Percentiles rank a stretch among this genome's conserved stretches.
Evolutionary conservation across 2,329 filamentous ascomycete species (phyloP).

Genomic region (Setomelanomma holmii): DNA sequence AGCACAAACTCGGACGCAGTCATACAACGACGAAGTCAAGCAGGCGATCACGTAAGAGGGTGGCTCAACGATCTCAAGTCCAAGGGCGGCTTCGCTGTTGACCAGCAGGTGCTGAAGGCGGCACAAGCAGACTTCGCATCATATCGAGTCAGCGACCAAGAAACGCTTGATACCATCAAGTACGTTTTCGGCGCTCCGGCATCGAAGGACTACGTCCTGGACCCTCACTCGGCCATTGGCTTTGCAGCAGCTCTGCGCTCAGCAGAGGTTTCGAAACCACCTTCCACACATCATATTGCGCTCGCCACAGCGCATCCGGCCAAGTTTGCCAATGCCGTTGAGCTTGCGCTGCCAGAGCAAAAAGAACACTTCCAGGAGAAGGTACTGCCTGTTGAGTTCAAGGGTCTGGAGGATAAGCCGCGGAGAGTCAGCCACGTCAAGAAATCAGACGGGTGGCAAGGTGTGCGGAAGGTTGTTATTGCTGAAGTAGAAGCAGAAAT

Average conservation of each 20-base stretch:
- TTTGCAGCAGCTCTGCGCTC: constrained; percentile 78
- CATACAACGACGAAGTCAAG: constrained; percentile 56
- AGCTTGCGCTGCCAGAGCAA: constrained; percentile 74
- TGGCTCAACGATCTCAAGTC: constrained; percentile 85
- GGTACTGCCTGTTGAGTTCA: constrained; percentile 82
- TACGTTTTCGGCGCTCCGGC: constrained; percentile 58
- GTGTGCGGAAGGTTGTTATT: constrained; percentile 77
- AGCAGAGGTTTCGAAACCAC: constrained; percentile 59
- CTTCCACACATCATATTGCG: constrained; percentile 72
- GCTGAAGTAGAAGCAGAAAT: constrained; percentile 67
- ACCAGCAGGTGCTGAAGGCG: constrained; percentile 72
- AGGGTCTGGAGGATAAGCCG: constrained; percentile 78
- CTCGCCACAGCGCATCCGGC: constrained; percentile 94
- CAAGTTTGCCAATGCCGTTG: constrained; percentile 89
- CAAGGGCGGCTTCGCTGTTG: constrained; percentile 82
- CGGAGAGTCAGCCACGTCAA: constrained; percentile 74
- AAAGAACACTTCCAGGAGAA: constrained; percentile 78
- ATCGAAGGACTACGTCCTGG: constrained; percentile 73
- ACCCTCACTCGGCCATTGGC: constrained; percentile 91
- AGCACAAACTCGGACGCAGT: constrained; percentile 48
- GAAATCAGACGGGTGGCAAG: constrained; percentile 71
- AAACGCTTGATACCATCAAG: constrained; percentile 58
- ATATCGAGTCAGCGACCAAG: constrained; percentile 68
- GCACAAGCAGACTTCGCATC: constrained; percentile 81
- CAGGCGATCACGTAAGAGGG: constrained; percentile 74